Percentiles rank a stretch among this genome's conserved stretches.
phyloP scores from a whole-genome alignment of 1,284 basidiomycete species.

The Microbotryum intermedium region DNA sequence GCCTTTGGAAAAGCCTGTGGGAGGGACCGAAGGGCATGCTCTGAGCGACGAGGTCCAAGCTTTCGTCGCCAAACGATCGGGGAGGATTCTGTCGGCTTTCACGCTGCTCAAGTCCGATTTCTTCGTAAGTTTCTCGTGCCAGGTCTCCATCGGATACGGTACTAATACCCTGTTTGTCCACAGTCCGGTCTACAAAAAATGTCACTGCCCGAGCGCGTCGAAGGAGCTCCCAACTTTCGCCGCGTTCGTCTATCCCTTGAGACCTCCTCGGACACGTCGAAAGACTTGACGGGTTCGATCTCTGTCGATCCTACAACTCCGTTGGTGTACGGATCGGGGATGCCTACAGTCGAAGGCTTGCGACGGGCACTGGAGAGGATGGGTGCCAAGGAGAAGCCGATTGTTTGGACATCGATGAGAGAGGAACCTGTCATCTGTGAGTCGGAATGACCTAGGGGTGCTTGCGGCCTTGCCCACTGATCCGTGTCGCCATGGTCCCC shows the following conservation, averaged over 20 bases:
- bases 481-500: not conserved
- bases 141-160: not conserved
- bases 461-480: not conserved
- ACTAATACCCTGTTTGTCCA: not conserved
- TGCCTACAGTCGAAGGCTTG: constrained; percentile 82
- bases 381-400: constrained; percentile 62
- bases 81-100: constrained; percentile 78
- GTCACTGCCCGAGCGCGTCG: constrained; percentile 86
- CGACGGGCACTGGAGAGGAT: constrained; percentile 72
- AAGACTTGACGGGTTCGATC: not conserved
- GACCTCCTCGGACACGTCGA: not conserved
- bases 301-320: not conserved
- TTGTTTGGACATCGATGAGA: constrained; percentile 84
- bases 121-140: constrained; percentile 5
- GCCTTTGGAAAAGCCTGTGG: constrained; percentile 63
- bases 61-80: constrained; percentile 74
- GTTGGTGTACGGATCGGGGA: constrained; percentile 60
- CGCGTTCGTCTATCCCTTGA: constrained; percentile 55
- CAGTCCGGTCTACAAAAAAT: constrained; percentile 66
- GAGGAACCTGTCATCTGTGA: constrained; percentile 95
- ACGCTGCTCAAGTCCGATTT: constrained; percentile 80
- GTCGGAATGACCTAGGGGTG: constrained; percentile 26
- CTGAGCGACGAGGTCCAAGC: constrained; percentile 72
- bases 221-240: constrained; percentile 87
- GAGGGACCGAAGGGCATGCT: not conserved